phyloP scores from a whole-genome alignment of 805 yeast genomes.

The Ogataea salicorniae region DNA sequence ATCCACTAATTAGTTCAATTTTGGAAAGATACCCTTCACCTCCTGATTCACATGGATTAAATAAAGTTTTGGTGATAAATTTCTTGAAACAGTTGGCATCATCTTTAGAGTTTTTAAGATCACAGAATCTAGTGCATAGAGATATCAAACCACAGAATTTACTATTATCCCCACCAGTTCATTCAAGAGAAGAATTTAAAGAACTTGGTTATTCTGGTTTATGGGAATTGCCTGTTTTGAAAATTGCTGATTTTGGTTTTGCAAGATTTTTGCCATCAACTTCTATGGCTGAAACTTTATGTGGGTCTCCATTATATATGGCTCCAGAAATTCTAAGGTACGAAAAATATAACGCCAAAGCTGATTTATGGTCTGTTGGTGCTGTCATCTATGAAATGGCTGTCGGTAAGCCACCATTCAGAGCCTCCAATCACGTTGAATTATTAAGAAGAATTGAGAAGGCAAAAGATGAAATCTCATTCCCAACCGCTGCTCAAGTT shows the following conservation, averaged over 20 bases:
- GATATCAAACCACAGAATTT: constrained; percentile 94
- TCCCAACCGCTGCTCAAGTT: constrained; percentile 64
- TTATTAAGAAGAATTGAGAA: constrained; percentile 79
- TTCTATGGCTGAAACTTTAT: constrained; percentile 91
- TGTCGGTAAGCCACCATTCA: constrained; percentile 94
- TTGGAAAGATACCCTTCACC: constrained; percentile 83
- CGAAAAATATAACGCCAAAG: constrained; percentile 95
- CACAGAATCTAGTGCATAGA: constrained; percentile 83
- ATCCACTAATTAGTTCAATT: constrained; percentile 73
- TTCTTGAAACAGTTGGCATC: constrained; percentile 82
- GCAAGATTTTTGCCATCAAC: constrained; percentile 92
- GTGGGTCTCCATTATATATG: constrained; percentile 98
- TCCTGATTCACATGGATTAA: constrained; percentile 66
- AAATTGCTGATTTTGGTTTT: constrained; percentile 96
- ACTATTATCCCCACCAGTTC: constrained; percentile 75
- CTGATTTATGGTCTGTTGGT: constrained; percentile 97
- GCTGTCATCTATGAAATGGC: constrained; percentile 95
- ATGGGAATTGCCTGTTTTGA: constrained; percentile 85
- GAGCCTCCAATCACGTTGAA: constrained; percentile 90
- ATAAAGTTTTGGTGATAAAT: constrained; percentile 72
- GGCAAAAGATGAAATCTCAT: constrained; percentile 69
- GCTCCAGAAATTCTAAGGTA: constrained; percentile 95
- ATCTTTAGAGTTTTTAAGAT: constrained; percentile 76
- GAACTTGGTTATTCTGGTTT: constrained; percentile 63
- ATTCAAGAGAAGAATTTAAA: constrained; percentile 55